Evolutionary conservation across 2,329 filamentous ascomycete species (phyloP).

Genomic region (Pyrenophora graminea): DNA sequence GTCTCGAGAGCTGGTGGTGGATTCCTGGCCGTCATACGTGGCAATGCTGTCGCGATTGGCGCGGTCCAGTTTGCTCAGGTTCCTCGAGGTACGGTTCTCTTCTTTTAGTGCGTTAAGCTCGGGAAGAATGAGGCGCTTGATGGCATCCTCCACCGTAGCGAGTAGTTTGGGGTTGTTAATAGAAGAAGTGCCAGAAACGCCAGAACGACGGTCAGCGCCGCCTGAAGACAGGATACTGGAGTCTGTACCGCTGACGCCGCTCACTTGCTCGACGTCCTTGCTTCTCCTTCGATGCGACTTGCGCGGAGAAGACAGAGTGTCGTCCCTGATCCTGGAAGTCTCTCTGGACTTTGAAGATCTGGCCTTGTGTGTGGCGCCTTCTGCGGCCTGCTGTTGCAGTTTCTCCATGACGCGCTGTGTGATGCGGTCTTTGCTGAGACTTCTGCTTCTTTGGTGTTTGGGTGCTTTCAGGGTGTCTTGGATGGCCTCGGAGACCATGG

Average conservation of each 20-base stretch:
- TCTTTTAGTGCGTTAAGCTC: slow-evolving; percentile 90
- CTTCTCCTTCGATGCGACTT: slow-evolving; percentile 48
- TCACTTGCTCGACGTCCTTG: slow-evolving; percentile 52
- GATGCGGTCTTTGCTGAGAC: slow-evolving; percentile 68
- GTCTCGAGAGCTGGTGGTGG: slow-evolving; percentile 53
- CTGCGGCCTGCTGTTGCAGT: slow-evolving; percentile 57
- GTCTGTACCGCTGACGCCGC: slow-evolving; percentile 59
- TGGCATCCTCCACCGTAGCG: slow-evolving; percentile 91
- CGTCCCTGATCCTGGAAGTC: slow-evolving; percentile 28
- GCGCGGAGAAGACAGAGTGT: slow-evolving; percentile 36
- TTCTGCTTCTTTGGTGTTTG: slow-evolving; percentile 62
- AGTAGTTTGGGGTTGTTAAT: slow-evolving; percentile 91
- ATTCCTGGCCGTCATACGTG: slow-evolving; percentile 62
- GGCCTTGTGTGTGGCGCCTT: slow-evolving; percentile 42
- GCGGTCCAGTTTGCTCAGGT: slow-evolving; percentile 69
- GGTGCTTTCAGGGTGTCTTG: slow-evolving; percentile 62
- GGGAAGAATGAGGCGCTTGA: slow-evolving; percentile 84
- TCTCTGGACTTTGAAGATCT: slow-evolving; percentile 18
- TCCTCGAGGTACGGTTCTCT: slow-evolving; percentile 79
- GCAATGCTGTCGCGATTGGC: slow-evolving; percentile 50
- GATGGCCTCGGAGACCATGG: slow-evolving; percentile 19
- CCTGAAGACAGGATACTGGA: slow-evolving; percentile 66
- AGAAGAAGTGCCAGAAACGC: slow-evolving; percentile 62
- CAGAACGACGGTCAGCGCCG: slow-evolving; percentile 58
- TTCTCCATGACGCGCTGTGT: slow-evolving; percentile 72